Base-by-base conservation (phyloP, 176 grass and related monocot species). In the Phyllostachys edulis region DNA sequence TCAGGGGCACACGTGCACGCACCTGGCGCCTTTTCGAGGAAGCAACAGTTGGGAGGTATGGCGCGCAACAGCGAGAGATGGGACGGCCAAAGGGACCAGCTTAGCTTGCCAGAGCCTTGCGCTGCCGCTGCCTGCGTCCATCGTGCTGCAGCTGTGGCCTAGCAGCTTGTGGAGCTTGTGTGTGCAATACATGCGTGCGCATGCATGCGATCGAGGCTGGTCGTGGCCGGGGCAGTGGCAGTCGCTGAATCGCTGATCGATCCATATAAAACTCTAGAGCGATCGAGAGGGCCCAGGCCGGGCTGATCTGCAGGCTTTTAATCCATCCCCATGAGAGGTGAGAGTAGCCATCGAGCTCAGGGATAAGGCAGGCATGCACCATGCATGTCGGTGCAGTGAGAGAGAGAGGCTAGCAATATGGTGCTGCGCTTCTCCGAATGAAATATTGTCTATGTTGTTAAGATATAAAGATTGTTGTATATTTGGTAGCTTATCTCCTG, bases 21-120 rank as follows among this genome's bases (percentile, higher is more conserved):
- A 87, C 20, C 68, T 87, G 89, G 85, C 42, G 75, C 80, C 89
- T 83, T 87, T 75, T 84, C 68, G 85, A 90, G 85, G 89, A 80
- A 84, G 89, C 80, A 87, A 90, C 89, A 90, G 85, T 84, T 75
- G 69, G 89, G 85, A 87, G 80, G 89, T 84, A 90, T 90, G 89
- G 89, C 85, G 75, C 80, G 69, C 85, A 80, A 84, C 80, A 87
- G 85, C 80, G 79, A 90, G 56, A 32, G 87, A 89, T 85, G 82
- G 61, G 87, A 89, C 77, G 77, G 27, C 49, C 76, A 68, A 38
- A 80, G 27, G 27, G 65, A 78, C 80, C 5, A 45, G 15, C 21
- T 10, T 68, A 20, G 24, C 20, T 7, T 15, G 24, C 0, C 23
- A 9, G 41, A 16, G 40, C n/a, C 59, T 62, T 13, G 39, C 75